A percentile compares a stretch with the other conserved stretches of the same genome.
Conservation (phyloP, 1,139 yeast species). For the Yamadazyma kanchanaburiensis region DNA sequence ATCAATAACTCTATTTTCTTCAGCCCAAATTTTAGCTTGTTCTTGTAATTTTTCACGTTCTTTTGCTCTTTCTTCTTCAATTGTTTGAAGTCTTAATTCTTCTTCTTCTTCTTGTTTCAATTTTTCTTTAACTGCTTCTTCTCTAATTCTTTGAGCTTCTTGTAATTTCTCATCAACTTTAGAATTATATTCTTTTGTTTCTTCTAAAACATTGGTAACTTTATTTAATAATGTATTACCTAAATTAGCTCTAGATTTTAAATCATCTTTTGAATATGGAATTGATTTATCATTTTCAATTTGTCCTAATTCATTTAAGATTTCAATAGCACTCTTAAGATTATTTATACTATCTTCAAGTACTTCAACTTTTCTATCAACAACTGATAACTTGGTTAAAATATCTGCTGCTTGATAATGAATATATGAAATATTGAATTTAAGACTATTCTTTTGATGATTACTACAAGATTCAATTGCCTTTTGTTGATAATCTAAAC, state of each 20-base stretch:
- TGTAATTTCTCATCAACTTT: slow-evolving; percentile 59
- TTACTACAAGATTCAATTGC: slow-evolving; percentile 46
- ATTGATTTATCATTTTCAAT: slow-evolving; percentile 50
- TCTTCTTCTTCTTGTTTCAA: slow-evolving; percentile 38
- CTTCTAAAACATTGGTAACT: slow-evolving; percentile 65
- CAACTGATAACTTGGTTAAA: slow-evolving; percentile 59
- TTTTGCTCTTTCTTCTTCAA: slow-evolving; percentile 54
- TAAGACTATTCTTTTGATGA: slow-evolving; percentile 36
- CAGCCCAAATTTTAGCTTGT: slow-evolving; percentile 82
- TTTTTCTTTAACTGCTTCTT: slow-evolving; percentile 48
- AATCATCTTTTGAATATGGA: slow-evolving; percentile 74
- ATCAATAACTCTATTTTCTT: slow-evolving; percentile 42
- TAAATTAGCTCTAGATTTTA: slow-evolving; percentile 80
- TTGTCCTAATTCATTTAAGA: slow-evolving; percentile 57
- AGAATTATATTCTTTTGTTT: slow-evolving; percentile 67
- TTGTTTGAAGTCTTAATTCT: slow-evolving; percentile 34
- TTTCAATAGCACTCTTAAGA: slow-evolving; percentile 59
- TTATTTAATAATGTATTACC: slow-evolving; percentile 78
- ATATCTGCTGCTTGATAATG: slow-evolving; percentile 87
- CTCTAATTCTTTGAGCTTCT: slow-evolving; percentile 68
- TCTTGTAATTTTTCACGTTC: slow-evolving; percentile 74
- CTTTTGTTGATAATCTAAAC: slow-evolving; percentile 59
- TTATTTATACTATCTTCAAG: slow-evolving; percentile 57
- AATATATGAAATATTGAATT: slow-evolving; percentile 80
- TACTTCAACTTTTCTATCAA: slow-evolving; percentile 60